These are phyloP conservation scores for Paramecium biaurelia DNA, from an alignment of 73 alveolate genomes.

Conservation along the genomic window DNA sequence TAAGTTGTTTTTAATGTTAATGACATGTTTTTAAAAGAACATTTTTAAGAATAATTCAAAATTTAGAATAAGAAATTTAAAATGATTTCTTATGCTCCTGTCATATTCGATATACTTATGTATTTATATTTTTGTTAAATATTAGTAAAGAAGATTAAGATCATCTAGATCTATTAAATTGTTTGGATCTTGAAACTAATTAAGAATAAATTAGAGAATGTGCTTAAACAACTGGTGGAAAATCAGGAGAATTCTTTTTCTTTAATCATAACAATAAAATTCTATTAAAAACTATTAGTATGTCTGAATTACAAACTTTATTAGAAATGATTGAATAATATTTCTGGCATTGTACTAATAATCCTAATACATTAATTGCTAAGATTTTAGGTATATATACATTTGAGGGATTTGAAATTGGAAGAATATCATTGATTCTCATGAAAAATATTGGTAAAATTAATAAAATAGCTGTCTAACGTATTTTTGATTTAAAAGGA, in stretches of 20 bases:
- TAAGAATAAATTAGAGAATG: neutral
- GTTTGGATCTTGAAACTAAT: slow-evolving; percentile 15
- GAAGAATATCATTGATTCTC: slow-evolving; percentile 84
- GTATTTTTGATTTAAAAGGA: slow-evolving; percentile 93
- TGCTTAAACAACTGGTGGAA: slow-evolving; percentile 77
- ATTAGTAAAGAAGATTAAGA: slow-evolving; percentile 16
- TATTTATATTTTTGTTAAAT: neutral
- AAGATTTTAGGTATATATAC: slow-evolving; percentile 93
- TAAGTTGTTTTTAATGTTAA: neutral
- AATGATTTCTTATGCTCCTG: slow-evolving; percentile 25
- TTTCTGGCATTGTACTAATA: slow-evolving; percentile 74
- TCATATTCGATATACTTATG: neutral
- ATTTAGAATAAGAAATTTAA: neutral
- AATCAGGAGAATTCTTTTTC: slow-evolving; percentile 95
- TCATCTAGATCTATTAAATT: neutral
- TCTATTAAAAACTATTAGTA: slow-evolving; percentile 89
- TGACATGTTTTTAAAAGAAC: neutral
- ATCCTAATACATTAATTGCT: slow-evolving; percentile 83
- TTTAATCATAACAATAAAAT: slow-evolving; percentile 89
- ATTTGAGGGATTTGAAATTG: slow-evolving; percentile 75
- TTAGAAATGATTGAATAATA: slow-evolving; percentile 69
- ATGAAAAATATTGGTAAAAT: slow-evolving; percentile 87
- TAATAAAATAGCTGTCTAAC: slow-evolving; percentile 68
- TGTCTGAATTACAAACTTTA: slow-evolving; percentile 81
- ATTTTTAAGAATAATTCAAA: neutral